These are phyloP conservation scores for Polyplosphaeria fusca DNA, from an alignment of 495 filamentous ascomycete genomes.

Conservation along the genomic window DNA sequence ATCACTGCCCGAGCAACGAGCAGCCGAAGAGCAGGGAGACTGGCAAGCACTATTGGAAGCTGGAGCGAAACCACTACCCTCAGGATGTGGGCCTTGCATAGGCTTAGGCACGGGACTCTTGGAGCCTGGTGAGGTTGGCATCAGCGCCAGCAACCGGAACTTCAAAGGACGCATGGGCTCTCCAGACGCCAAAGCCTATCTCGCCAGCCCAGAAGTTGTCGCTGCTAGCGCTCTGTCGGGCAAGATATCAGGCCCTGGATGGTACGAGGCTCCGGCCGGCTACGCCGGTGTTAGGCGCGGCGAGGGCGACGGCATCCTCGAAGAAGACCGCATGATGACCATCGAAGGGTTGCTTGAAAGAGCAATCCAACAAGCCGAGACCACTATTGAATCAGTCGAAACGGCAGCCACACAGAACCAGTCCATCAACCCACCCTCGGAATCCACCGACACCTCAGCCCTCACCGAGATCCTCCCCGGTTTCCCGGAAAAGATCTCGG, in stretches of 20 bases:
- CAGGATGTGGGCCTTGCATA: slow-evolving; percentile 88
- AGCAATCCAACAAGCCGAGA: slow-evolving; percentile 63
- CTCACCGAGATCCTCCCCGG: slow-evolving; percentile 64
- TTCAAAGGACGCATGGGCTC: slow-evolving; percentile 93
- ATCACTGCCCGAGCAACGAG: slow-evolving; percentile 71
- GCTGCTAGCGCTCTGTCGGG: slow-evolving; percentile 82
- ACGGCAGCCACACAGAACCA: slow-evolving; percentile 30
- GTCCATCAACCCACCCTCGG: slow-evolving; percentile 7
- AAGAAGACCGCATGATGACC: slow-evolving; percentile 59
- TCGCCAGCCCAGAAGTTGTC: slow-evolving; percentile 87
- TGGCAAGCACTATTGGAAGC: slow-evolving; percentile 83
- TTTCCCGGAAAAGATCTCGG: slow-evolving; percentile 62
- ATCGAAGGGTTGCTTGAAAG: slow-evolving; percentile 67
- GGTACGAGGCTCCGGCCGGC: slow-evolving; percentile 68
- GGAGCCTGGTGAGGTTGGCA: slow-evolving; percentile 84
- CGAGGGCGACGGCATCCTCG: slow-evolving; percentile 63
- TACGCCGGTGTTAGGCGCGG: slow-evolving; percentile 65
- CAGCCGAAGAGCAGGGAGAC: slow-evolving; percentile 77
- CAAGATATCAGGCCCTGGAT: slow-evolving; percentile 73
- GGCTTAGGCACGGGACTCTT: slow-evolving; percentile 82
- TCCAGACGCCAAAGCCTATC: slow-evolving; percentile 78
- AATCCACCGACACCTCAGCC: slow-evolving; percentile 2
- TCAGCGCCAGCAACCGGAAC: slow-evolving; percentile 83
- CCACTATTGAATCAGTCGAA: slow-evolving; percentile 55
- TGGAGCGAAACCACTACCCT: slow-evolving; percentile 69